Base-by-base conservation (phyloP, 2,329 filamentous ascomycete species). In the Xylariaceae sp. region DNA sequence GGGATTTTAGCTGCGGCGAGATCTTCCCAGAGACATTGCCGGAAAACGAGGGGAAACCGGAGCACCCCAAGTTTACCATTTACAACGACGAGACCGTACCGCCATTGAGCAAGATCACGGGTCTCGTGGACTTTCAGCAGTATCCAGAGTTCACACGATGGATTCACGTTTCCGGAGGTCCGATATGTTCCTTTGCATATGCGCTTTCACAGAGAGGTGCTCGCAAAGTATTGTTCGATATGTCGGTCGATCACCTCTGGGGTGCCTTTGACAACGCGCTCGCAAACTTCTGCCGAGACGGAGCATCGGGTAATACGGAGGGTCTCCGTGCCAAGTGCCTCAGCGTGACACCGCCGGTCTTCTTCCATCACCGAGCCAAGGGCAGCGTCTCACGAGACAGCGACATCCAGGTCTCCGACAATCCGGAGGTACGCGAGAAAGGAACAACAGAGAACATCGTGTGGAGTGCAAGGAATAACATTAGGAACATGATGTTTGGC, bases 401-500 rank as follows among this genome's bases (percentile, higher is more conserved):
- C 57, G 69, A 73, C 58, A 73, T 73, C 8, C 67, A 72, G 55
- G 61, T 57, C 1, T 61, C 64, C 7, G 64, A 57, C 3, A 58
- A 15, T 15, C 11, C 66, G 8, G 15, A 30, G 1, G 7, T 50
- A 1, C 62, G 69, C 10, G 66, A 73, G 55, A 73, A 70, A 51
- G 72, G 69, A 0, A 62, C 55, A n/a, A 73, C 71, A 2, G 71
- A 73, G 58, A 72, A 72, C 39, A 72, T 74, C 41, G 66, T 73
- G 53, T 71, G 68, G 69, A 73, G 72, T 55, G 68, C 71, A 48
- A 69, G 71, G 54, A 64, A 72, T 58, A 74, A 74, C 53, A 60
- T 74, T 5, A 63, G 61, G 56, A 71, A 73, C 45, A 63, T 73
- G 65, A 66, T 74, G 34, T 57, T 67, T 50, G 69, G 66, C 4